Evolutionary conservation across 345 rosid genomes (phyloP), one percentile per base, ranked within the genome.

Genomic region (Brassica nigra): DNA sequence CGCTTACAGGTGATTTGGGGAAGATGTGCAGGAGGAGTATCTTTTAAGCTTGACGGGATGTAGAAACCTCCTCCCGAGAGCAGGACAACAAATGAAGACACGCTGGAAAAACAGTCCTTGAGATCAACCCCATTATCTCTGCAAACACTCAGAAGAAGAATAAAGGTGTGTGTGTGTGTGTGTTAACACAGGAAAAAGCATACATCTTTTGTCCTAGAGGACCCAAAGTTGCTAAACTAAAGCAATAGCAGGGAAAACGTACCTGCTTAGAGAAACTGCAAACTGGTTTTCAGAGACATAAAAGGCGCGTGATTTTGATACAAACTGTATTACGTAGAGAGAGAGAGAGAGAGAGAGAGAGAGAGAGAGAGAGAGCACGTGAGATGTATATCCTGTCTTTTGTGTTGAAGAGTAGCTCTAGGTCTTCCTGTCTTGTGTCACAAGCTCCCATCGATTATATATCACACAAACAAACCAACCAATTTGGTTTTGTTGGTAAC

Each of bases 71-170:
- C 98, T 87, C 86, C 98, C 89, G 86, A 89, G 81, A 78, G 99
- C 96, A 76, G 99, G 99, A 85, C 98, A 95, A 71, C 99, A 93
- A 3, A 93, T 87, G 73, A 97, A 95, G 92, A 95, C 89, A 86
- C 89, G 90, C 87, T 83, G 99, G 99, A 78, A 93, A 90, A 71
- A 95, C 78, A 78, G 89, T 91, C 87, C 98, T 84, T 28, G 99
- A 95, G 84, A 95, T 88, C 78, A 89, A 64, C 62, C 99, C 98
- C 99, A 95, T 95, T 36, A 14, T 54, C 85, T 93, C 89, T 85
- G 76, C 69, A 74, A 76, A 55, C 39, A 31, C 36, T 20, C 16
- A 37, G 33, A 55, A 34, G 39, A 75, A 44, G 33, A 34, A 66
- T 16, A 36, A 37, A 37, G 16, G n/a, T 30, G 27, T 52, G 5